Percentiles rank a stretch among this genome's conserved stretches.
phyloP scores from a whole-genome alignment of 306 rosid genomes.

The Cicer bijugum region DNA sequence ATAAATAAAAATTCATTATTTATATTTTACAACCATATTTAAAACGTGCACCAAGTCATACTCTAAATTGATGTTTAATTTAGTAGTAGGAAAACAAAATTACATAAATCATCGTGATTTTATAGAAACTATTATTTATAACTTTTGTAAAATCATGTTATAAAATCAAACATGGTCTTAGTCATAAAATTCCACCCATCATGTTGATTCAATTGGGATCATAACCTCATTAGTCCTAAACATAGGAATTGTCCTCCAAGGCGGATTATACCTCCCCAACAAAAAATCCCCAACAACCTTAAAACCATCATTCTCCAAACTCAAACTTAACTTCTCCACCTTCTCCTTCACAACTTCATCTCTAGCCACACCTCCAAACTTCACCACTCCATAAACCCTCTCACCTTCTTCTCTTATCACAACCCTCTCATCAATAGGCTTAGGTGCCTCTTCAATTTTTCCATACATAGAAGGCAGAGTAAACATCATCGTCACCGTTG shows the following conservation, averaged over 20 bases:
- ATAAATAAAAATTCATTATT: too few species aligned
- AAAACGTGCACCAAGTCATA: too few species aligned
- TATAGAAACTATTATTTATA: too few species aligned
- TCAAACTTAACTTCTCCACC: conserved; percentile 62
- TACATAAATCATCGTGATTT: too few species aligned
- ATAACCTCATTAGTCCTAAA: conserved; percentile 84
- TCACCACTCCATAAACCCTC: conserved; percentile 78
- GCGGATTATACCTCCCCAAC: conserved; percentile 92
- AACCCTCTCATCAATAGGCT: conserved; percentile 82
- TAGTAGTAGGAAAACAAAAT: too few species aligned
- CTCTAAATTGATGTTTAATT: too few species aligned
- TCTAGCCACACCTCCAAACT: conserved; percentile 64
- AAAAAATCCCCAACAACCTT: conserved; percentile 67
- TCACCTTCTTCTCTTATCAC: conserved; percentile 74
- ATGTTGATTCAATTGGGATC: conserved; percentile 69
- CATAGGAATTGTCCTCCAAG: conserved; percentile 73
- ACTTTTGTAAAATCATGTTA: too few species aligned
- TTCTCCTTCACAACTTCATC: conserved; percentile 68
- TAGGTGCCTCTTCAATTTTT: conserved; percentile 81
- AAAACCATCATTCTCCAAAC: conserved; percentile 79
- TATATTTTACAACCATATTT: too few species aligned
- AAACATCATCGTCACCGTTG: conserved; percentile 75
- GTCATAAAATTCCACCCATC: too few species aligned
- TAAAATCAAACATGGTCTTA: too few species aligned
- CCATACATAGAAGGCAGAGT: conserved; percentile 62